Evolutionary conservation across 176 grass and related monocot genomes (phyloP).

Genomic region (Triticum monococcum): DNA sequence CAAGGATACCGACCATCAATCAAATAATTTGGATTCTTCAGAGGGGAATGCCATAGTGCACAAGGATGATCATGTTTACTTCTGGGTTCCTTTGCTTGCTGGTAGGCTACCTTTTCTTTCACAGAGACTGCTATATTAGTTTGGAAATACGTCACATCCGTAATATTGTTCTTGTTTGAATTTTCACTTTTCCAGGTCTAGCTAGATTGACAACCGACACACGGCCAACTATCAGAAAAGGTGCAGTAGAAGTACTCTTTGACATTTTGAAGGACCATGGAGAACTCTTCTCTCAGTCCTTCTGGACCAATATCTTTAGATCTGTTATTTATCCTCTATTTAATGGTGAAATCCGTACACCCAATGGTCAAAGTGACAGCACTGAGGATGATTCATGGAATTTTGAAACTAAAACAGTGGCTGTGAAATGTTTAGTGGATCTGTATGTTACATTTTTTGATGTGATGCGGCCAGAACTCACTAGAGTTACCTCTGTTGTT

Average conservation of each 20-base stretch:
- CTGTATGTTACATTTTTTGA: constrained; percentile 80
- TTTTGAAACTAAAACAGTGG: constrained; percentile 69
- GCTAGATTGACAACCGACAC: constrained; percentile 82
- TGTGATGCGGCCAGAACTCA: constrained; percentile 64
- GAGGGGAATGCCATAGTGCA: constrained; percentile 43
- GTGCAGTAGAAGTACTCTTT: constrained; percentile 96
- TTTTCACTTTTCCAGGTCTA: constrained; percentile 59
- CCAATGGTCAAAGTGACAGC: constrained; percentile 39
- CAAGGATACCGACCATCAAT: constrained; percentile 48
- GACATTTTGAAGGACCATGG: constrained; percentile 93
- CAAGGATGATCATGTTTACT: constrained; percentile 92
- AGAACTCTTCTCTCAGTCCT: constrained; percentile 73
- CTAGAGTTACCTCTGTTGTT: constrained; percentile 64
- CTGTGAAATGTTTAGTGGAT: constrained; percentile 75
- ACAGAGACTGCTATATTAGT: constrained; percentile 13
- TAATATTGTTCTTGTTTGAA: constrained; percentile 23
- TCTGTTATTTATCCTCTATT: constrained; percentile 91
- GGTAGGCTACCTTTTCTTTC: constrained; percentile 47
- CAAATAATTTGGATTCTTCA: constrained; percentile 55
- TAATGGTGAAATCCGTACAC: constrained; percentile 37
- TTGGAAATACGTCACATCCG: constrained; percentile 20
- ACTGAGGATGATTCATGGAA: constrained; percentile 64
- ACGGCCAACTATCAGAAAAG: constrained; percentile 92
- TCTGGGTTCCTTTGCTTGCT: constrained; percentile 92
- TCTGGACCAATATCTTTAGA: constrained; percentile 84